These are phyloP conservation scores for Pharus latifolius DNA, from an alignment of 176 grass and related monocot species.

Conservation along the genomic window DNA sequence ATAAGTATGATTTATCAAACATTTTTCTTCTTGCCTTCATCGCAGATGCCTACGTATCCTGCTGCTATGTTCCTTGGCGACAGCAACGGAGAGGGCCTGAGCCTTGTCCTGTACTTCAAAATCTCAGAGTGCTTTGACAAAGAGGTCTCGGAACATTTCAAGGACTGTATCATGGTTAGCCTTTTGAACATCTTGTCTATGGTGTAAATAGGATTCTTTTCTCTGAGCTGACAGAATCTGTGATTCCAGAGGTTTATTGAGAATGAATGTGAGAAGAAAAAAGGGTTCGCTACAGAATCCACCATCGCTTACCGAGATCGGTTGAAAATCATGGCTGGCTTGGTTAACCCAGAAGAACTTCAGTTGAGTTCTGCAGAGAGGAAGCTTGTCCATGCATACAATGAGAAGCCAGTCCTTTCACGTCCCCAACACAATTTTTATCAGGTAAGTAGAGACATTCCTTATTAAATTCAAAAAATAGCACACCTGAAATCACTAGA, in stretches of 20 bases:
- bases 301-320: constrained; percentile 66
- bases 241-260: constrained; percentile 61
- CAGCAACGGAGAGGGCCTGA: constrained; percentile 80
- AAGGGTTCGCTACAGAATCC: constrained; percentile 74
- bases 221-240: not conserved
- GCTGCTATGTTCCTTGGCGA: constrained; percentile 90
- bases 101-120: constrained; percentile 87
- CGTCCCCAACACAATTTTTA: constrained; percentile 88
- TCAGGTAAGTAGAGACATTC: constrained; percentile 27
- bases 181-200: constrained; percentile 4
- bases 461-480: not conserved
- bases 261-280: constrained; percentile 76
- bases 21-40: constrained; percentile 14
- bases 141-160: constrained; percentile 84
- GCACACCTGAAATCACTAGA: not conserved
- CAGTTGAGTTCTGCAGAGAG: constrained; percentile 64
- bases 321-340: constrained; percentile 81
- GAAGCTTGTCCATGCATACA: constrained; percentile 88
- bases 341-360: constrained; percentile 91
- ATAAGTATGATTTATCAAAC: not conserved
- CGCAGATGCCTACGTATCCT: constrained; percentile 86
- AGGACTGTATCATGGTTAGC: constrained; percentile 65
- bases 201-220: not conserved
- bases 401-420: constrained; percentile 94
- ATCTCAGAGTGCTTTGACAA: constrained; percentile 89